Conservation (phyloP, 257 asterid genomes). For the Solanum bulbocastanum region DNA sequence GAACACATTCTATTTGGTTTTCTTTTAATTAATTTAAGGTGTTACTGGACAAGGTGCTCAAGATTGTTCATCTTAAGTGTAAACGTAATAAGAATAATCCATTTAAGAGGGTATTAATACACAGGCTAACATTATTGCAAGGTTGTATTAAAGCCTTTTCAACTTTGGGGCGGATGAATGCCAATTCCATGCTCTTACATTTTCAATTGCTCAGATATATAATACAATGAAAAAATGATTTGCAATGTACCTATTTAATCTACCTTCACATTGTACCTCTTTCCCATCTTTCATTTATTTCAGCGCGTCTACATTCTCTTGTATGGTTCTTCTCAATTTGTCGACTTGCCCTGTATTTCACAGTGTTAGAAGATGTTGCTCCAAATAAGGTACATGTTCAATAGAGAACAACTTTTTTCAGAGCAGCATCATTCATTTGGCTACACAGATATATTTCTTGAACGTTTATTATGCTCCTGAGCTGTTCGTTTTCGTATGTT, state of each 20-base stretch:
- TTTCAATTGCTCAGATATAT: not conserved
- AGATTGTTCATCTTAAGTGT: not conserved
- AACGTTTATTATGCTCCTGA: not conserved
- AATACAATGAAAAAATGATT: not conserved
- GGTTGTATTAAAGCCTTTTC: not conserved
- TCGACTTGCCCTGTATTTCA: slow-evolving; percentile 34
- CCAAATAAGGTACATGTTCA: slow-evolving; percentile 69
- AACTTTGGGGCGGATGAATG: too few species aligned
- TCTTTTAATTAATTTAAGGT: too few species aligned
- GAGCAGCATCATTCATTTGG: not conserved
- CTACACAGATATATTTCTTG: not conserved
- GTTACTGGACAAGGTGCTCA: not conserved
- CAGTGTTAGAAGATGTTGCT: slow-evolving; percentile 46
- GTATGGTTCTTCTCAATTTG: not conserved
- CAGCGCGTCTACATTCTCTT: not conserved
- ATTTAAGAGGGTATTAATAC: not conserved
- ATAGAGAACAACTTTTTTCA: not conserved
- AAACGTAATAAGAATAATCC: not conserved
- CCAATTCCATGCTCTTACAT: not conserved
- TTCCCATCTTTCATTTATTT: not conserved
- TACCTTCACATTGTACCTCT: not conserved
- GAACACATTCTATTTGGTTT: not conserved
- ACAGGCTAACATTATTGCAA: not conserved
- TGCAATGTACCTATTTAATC: not conserved
- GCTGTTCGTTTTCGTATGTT: slow-evolving; percentile 23